Evolutionary conservation across 106 monocot genomes (phyloP).

Genomic region (Vanilla planifolia): DNA sequence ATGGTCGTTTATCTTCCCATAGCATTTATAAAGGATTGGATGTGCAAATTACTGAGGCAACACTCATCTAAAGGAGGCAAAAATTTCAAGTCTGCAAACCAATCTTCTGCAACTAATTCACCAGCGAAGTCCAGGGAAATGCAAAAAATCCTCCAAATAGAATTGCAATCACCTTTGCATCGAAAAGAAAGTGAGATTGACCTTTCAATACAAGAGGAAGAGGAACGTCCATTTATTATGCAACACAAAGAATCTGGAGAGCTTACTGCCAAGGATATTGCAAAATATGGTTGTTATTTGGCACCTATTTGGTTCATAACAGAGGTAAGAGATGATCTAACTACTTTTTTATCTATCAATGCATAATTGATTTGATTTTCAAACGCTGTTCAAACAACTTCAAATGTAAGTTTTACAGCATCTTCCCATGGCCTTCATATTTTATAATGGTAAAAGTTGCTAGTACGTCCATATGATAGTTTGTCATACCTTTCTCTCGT

Average conservation of each 20-base stretch:
- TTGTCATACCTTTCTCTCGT: too few relatives aligned
- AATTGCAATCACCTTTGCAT: constrained; percentile 31
- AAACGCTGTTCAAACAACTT: background rate
- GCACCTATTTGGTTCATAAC: constrained; percentile 95
- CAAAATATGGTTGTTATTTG: constrained; percentile 81
- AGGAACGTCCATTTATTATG: constrained; percentile 33
- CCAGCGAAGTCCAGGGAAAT: constrained; percentile 34
- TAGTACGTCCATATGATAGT: too few relatives aligned
- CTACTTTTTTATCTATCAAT: too few relatives aligned
- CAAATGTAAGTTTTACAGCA: background rate
- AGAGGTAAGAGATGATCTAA: constrained; percentile 50
- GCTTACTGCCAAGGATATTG: constrained; percentile 60
- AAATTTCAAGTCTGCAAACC: constrained; percentile 24
- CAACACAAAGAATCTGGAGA: constrained; percentile 35
- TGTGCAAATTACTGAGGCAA: constrained; percentile 46
- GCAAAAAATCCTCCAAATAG: constrained; percentile 72
- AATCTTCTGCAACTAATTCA: constrained; percentile 35
- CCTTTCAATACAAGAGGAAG: constrained; percentile 46
- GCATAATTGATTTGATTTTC: background rate
- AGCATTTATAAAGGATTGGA: constrained; percentile 80
- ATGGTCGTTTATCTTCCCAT: constrained; percentile 94
- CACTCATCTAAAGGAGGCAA: constrained; percentile 17
- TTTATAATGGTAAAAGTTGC: too few relatives aligned
- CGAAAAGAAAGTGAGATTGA: constrained; percentile 60
- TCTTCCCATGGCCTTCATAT: background rate